These are phyloP conservation scores for Tylopilus orsonianus DNA, from an alignment of 1,284 basidiomycete species.

Conservation along the genomic window DNA sequence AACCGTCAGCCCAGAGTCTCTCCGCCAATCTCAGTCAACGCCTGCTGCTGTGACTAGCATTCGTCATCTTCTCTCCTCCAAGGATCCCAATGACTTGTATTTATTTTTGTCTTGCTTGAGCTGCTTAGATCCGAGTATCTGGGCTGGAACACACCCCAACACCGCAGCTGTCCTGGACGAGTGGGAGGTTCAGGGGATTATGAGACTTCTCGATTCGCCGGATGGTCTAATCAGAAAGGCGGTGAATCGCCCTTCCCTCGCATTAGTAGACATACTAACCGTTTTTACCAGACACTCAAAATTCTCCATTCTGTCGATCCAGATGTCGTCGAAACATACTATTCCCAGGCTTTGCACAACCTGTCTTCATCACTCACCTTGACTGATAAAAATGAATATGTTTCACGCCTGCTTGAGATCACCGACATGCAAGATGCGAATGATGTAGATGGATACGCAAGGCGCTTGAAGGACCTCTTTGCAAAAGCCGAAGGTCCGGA, in stretches of 20 bases:
- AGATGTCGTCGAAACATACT: constrained; percentile 55
- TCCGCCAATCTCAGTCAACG: constrained; percentile 33
- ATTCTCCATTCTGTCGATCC: constrained; percentile 56
- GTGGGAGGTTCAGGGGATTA: constrained; percentile 68
- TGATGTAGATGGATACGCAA: constrained; percentile 62
- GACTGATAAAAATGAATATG: constrained; percentile 39
- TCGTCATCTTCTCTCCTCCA: constrained; percentile 54
- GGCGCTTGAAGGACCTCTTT: constrained; percentile 48
- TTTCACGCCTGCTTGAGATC: constrained; percentile 56
- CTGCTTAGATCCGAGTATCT: constrained; percentile 54
- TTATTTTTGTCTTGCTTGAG: constrained; percentile 63
- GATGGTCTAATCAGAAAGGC: constrained; percentile 59
- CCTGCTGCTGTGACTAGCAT: constrained; percentile 47
- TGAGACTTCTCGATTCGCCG: constrained; percentile 59
- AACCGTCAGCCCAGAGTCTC: constrained; percentile 29
- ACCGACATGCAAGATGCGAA: constrained; percentile 46
- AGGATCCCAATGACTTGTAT: constrained; percentile 58
- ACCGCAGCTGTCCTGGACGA: constrained; percentile 55
- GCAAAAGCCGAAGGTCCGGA: constrained; percentile 40
- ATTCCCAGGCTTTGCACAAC: constrained; percentile 44
- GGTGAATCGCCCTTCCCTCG: constrained; percentile 39
- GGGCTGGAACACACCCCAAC: constrained; percentile 60
- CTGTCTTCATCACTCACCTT: constrained; percentile 36
- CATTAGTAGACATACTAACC: constrained; percentile 11
- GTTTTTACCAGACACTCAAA: constrained; percentile 49